Evolutionary conservation across 768 basidiomycete genomes (phyloP).

Genomic region (Amanita exitialis): DNA sequence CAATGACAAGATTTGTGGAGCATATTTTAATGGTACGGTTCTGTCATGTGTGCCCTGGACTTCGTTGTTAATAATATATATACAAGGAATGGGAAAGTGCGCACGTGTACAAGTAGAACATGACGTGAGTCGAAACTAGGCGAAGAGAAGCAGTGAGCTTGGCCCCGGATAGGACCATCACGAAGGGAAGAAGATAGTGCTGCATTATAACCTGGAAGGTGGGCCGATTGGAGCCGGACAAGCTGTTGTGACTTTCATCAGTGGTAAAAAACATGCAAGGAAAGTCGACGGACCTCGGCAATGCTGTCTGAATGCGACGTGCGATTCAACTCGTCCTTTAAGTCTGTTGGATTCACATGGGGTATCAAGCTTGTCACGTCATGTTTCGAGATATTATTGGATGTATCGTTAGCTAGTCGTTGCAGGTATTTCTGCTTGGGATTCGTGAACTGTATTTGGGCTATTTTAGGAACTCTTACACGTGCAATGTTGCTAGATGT

Average conservation of each 20-base stretch:
- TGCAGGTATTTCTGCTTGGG: slow-evolving; percentile 38
- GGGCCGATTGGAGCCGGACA: slow-evolving; percentile 69
- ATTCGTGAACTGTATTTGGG: neutral
- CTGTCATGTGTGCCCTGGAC: slow-evolving; percentile 47
- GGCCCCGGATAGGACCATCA: slow-evolving; percentile 62
- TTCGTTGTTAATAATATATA: neutral
- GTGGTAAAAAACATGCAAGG: neutral
- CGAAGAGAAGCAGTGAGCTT: slow-evolving; percentile 40
- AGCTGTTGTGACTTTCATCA: slow-evolving; percentile 28
- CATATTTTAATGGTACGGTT: slow-evolving; percentile 47
- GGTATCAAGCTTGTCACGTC: slow-evolving; percentile 5
- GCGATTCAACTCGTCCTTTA: neutral
- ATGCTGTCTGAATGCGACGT: slow-evolving; percentile 21
- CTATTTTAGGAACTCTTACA: slow-evolving; percentile 24
- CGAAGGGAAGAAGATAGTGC: slow-evolving; percentile 71
- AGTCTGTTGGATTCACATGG: neutral
- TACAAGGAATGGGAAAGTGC: slow-evolving; percentile 11
- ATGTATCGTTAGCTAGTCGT: slow-evolving; percentile 29
- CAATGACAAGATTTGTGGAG: slow-evolving; percentile 32
- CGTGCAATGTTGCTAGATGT: slow-evolving; percentile 53
- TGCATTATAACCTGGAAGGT: slow-evolving; percentile 63
- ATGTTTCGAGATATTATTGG: slow-evolving; percentile 6
- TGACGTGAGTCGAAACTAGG: slow-evolving; percentile 35
- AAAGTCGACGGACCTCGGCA: slow-evolving; percentile 25
- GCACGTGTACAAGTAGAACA: slow-evolving; percentile 58